These are phyloP conservation scores for Neopestalotiopsis sp. DNA, from an alignment of 2,329 filamentous ascomycete genomes.

Conservation along the genomic window DNA sequence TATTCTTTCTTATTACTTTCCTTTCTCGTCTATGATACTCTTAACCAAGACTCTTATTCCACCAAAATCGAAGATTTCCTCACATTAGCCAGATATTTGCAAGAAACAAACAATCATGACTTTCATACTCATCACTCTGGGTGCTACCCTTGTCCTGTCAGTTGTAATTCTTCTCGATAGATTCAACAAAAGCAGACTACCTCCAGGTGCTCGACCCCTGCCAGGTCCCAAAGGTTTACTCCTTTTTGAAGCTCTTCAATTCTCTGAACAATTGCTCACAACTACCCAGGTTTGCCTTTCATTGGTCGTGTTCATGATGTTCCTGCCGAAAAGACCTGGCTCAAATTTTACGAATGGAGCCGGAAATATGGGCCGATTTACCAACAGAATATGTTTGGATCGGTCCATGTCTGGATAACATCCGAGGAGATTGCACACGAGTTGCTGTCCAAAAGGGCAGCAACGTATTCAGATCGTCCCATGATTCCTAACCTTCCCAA, in stretches of 20 bases:
- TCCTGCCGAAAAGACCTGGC: conserved; percentile 45
- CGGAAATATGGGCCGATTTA: conserved; percentile 53
- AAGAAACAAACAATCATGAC: not conserved
- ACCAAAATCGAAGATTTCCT: too few relatives aligned
- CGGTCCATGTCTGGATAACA: conserved; percentile 53
- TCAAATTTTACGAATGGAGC: conserved; percentile 54
- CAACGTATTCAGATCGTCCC: conserved; percentile 53
- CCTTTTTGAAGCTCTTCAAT: not conserved
- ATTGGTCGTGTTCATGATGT: conserved; percentile 52
- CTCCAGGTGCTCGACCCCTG: not conserved
- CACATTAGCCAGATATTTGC: not conserved
- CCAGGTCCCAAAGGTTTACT: conserved; percentile 13
- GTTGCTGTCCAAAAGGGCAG: conserved; percentile 44
- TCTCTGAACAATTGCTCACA: not conserved
- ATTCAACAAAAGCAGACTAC: not conserved
- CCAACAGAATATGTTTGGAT: conserved; percentile 50
- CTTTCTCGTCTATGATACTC: not conserved
- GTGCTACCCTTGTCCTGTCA: not conserved
- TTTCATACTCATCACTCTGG: not conserved
- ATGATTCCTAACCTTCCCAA: conserved; percentile 52
- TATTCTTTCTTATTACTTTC: not conserved
- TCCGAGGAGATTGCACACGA: conserved; percentile 50
- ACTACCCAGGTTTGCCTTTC: conserved; percentile 42
- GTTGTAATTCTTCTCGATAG: not conserved
- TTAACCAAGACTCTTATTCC: not conserved